phyloP scores from a whole-genome alignment of 176 grass and related monocot genomes.

The Eleusine coracana region DNA sequence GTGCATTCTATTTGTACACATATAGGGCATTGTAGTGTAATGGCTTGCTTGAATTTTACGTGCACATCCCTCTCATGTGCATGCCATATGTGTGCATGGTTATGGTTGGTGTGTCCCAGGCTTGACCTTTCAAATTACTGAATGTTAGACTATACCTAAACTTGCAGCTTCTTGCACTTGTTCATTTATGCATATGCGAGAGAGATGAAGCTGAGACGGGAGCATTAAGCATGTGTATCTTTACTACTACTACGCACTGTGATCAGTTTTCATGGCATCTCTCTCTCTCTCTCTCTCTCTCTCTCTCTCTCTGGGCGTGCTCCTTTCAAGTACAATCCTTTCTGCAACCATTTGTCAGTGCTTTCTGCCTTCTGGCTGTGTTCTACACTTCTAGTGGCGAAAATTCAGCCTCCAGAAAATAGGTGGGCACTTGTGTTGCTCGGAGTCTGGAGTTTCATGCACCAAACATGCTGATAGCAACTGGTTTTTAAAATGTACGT shows the following conservation, averaged over 20 bases:
- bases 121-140: conserved; percentile 43
- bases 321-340: conserved; percentile 18
- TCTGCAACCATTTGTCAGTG: conserved; percentile 26
- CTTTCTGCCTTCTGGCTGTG: conserved; percentile 36
- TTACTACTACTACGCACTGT: not conserved
- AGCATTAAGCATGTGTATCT: conserved; percentile 12
- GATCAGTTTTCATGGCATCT: conserved; percentile 16
- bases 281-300: not conserved
- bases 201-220: conserved; percentile 33
- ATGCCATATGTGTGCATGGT: conserved; percentile 28
- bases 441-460: not conserved
- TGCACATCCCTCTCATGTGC: conserved; percentile 36
- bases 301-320: conserved; percentile 17
- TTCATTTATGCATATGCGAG: conserved; percentile 36
- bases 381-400: conserved; percentile 8
- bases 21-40: not conserved
- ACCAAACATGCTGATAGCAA: not conserved
- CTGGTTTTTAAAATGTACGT: not conserved
- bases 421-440: not conserved
- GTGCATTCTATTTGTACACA: conserved; percentile 8
- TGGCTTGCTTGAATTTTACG: conserved; percentile 43
- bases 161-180: conserved; percentile 44
- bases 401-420: conserved; percentile 18
- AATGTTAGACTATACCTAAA: conserved; percentile 46
- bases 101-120: conserved; percentile 36